Conservation (phyloP, 352 stramenopile species). For the Globisporangium lucens region DNA sequence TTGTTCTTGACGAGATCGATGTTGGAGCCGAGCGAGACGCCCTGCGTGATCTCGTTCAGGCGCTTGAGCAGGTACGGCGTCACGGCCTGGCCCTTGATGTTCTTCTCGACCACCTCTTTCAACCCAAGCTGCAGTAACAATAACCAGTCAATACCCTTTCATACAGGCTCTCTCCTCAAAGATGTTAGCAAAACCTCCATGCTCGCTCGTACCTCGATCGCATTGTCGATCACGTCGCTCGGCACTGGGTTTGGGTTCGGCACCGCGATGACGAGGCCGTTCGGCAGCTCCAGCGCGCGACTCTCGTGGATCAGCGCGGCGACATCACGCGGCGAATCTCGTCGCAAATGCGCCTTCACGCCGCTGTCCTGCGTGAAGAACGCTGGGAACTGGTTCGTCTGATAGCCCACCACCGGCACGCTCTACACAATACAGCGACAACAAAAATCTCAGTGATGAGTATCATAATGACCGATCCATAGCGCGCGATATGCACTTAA, state of each 20-base stretch:
- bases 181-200: too few relatives aligned
- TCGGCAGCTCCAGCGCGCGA: slow-evolving; percentile 73
- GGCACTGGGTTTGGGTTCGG: slow-evolving; percentile 87
- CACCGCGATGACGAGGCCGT: slow-evolving; percentile 85
- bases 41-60: slow-evolving; percentile 94
- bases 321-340: slow-evolving; percentile 86
- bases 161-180: too few relatives aligned
- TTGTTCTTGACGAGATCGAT: slow-evolving; percentile 98
- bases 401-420: slow-evolving; percentile 92
- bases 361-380: slow-evolving; percentile 97
- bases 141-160: neutral
- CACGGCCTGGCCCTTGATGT: slow-evolving; percentile 92
- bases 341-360: slow-evolving; percentile 74
- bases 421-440: slow-evolving; percentile 42
- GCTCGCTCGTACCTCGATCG: slow-evolving; percentile 29
- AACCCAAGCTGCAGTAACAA: slow-evolving; percentile 50
- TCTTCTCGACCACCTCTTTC: slow-evolving; percentile 72
- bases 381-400: slow-evolving; percentile 94
- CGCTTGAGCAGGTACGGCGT: slow-evolving; percentile 90
- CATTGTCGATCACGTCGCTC: slow-evolving; percentile 83
- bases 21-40: slow-evolving; percentile 92
- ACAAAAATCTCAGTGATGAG: neutral
- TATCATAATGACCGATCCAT: neutral
- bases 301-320: slow-evolving; percentile 83
- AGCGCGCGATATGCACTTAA: neutral